phyloP scores from a whole-genome alignment of 352 stramenopile genomes.

The Phytopythium vexans region DNA sequence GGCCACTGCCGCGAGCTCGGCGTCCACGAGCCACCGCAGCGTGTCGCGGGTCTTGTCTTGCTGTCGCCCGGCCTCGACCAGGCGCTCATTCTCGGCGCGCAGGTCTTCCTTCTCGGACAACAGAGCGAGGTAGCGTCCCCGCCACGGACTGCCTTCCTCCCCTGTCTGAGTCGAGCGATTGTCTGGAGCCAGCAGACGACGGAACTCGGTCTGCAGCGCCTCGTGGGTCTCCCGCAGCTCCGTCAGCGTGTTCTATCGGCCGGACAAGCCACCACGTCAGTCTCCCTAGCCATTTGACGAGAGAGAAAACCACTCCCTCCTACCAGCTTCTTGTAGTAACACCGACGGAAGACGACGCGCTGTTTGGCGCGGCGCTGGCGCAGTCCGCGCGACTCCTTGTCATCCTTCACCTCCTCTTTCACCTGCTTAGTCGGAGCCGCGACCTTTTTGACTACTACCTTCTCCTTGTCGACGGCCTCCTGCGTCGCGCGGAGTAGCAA shows the following conservation, averaged over 20 bases:
- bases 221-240: conserved; percentile 3
- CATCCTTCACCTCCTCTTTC: background rate
- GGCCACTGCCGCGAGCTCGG: conserved; percentile 2
- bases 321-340: conserved; percentile 84
- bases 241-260: conserved; percentile 3
- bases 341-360: conserved; percentile 65
- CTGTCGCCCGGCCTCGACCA: background rate
- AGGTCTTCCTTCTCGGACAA: conserved; percentile 2
- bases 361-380: conserved; percentile 48
- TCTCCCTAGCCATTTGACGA: background rate
- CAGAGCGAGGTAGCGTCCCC: background rate
- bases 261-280: background rate
- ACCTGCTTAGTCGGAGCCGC: background rate
- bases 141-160: too few species aligned
- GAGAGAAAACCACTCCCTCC: conserved; percentile 9
- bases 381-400: background rate
- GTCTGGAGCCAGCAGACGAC: background rate
- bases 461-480: background rate
- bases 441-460: background rate
- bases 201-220: background rate
- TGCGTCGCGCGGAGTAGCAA: conserved; percentile 5
- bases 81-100: background rate
- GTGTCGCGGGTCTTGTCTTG: conserved; percentile 4
- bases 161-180: background rate
- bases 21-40: conserved; percentile 9